Evolutionary conservation across 2,329 filamentous ascomycete species (phyloP).

Genomic region (Anthostomella pinea): DNA sequence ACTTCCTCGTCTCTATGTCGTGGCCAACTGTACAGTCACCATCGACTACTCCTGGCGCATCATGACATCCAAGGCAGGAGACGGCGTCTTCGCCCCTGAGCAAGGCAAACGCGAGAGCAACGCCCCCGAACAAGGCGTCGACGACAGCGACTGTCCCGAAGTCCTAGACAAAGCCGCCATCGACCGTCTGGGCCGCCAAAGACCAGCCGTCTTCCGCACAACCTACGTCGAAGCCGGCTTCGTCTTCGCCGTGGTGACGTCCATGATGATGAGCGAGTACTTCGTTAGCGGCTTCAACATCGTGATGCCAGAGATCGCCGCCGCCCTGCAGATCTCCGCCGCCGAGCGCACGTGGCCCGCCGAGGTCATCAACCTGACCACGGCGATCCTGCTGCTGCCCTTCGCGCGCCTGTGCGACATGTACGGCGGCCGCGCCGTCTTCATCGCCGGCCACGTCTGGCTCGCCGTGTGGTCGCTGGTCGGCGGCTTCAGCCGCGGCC

Average conservation of each 20-base stretch:
- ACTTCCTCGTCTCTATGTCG: too few relatives aligned
- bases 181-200: conserved; percentile 56
- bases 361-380: conserved; percentile 57
- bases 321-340: conserved; percentile 61
- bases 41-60: conserved; percentile 1
- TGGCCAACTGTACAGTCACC: too few relatives aligned
- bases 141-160: conserved; percentile 16
- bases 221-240: conserved; percentile 55
- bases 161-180: conserved; percentile 34
- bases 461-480: conserved; percentile 66
- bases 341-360: conserved; percentile 61
- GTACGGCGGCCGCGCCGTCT: conserved; percentile 60
- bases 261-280: conserved; percentile 65
- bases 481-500: conserved; percentile 65
- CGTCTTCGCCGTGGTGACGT: conserved; percentile 56
- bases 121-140: conserved; percentile 14
- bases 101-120: conserved; percentile 11
- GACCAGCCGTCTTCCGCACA: conserved; percentile 51
- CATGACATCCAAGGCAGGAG: conserved; percentile 10
- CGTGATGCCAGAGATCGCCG: conserved; percentile 64
- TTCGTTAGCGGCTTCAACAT: conserved; percentile 75
- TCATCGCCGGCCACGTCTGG: conserved; percentile 60
- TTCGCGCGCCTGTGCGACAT: conserved; percentile 58
- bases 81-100: conserved; percentile 10
- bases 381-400: conserved; percentile 58